Conservation (phyloP, 2,329 filamentous ascomycete genomes). For the Rhynchosporium graminicola region DNA sequence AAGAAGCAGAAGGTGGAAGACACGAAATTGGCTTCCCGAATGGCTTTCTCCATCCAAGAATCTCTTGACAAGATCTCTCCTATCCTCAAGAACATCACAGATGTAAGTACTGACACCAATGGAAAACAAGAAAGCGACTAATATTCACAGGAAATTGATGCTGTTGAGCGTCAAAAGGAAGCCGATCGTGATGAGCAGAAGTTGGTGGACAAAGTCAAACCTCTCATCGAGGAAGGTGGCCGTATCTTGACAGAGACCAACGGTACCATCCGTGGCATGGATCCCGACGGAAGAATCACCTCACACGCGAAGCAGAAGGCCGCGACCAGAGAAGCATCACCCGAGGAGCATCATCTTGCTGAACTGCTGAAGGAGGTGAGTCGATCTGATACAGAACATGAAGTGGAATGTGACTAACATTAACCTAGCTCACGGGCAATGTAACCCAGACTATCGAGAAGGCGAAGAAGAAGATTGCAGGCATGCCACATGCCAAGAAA, state of each 20-base stretch:
- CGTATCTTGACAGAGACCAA: constrained; percentile 85
- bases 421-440: constrained; percentile 65
- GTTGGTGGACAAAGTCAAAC: constrained; percentile 82
- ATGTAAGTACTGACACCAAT: constrained; percentile 51
- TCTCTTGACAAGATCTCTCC: constrained; percentile 83
- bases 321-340: constrained; percentile 71
- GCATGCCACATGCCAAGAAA: constrained; percentile 95
- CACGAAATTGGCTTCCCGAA: constrained; percentile 74
- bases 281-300: constrained; percentile 84
- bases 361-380: constrained; percentile 76
- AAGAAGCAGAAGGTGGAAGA: constrained; percentile 64
- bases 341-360: constrained; percentile 82
- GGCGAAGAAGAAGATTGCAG: constrained; percentile 83
- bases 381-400: neutral
- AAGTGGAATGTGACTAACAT: constrained; percentile 5
- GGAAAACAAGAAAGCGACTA: constrained; percentile 36
- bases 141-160: constrained; percentile 66
- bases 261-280: constrained; percentile 80
- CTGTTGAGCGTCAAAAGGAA: constrained; percentile 76
- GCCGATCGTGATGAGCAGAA: constrained; percentile 90
- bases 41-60: constrained; percentile 71
- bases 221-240: constrained; percentile 82
- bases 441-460: constrained; percentile 84
- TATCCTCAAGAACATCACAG: constrained; percentile 82
- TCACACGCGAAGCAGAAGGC: constrained; percentile 82